Evolutionary conservation across 176 grass and related monocot genomes (phyloP).

Genomic region (Melocanna baccifera): DNA sequence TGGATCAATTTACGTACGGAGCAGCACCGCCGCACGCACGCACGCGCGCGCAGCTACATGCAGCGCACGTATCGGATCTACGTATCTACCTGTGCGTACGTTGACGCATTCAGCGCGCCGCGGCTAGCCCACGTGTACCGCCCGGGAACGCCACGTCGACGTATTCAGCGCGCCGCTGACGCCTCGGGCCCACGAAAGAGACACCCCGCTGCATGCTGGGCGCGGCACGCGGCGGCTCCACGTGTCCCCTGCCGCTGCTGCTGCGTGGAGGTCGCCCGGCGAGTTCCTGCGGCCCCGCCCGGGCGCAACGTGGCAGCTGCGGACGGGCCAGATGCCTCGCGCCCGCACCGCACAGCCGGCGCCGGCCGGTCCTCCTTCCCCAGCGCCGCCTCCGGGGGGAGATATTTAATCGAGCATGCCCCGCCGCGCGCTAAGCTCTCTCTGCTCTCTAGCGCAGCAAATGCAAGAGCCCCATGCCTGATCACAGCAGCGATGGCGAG

Average conservation of each 20-base stretch:
- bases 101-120: too few species aligned
- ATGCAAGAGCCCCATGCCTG: constrained; percentile 31
- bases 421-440: background rate
- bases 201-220: constrained; percentile 38
- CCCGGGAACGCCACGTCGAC: constrained; percentile 8
- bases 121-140: constrained; percentile 9
- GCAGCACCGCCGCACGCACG: background rate
- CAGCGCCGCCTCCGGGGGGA: background rate
- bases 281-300: background rate
- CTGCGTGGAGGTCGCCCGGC: constrained; percentile 36
- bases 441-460: background rate
- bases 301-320: constrained; percentile 13
- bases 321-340: constrained; percentile 17
- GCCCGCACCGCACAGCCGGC: background rate
- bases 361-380: background rate
- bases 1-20: background rate
- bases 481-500: constrained; percentile 36
- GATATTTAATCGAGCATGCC: constrained; percentile 25
- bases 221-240: constrained; percentile 22
- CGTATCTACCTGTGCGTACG: too few species aligned
- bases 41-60: too few species aligned
- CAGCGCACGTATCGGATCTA: too few species aligned
- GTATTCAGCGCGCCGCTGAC: background rate
- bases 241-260: constrained; percentile 27
- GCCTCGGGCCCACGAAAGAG: background rate